Percentiles rank a stretch among this genome's conserved stretches.
phyloP scores from a whole-genome alignment of 169 alveolate genomes.

The Plasmodium malariae region DNA sequence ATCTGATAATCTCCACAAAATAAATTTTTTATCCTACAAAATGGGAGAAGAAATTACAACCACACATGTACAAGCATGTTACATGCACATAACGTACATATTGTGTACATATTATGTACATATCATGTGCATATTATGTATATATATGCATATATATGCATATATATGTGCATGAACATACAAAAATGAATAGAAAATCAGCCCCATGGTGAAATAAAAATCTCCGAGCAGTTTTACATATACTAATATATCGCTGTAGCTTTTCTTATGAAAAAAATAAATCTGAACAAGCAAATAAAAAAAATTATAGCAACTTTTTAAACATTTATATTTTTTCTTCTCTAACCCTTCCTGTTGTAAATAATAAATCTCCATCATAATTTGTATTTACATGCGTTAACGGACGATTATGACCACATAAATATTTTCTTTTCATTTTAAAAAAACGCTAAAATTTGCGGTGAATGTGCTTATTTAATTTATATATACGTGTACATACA shows the following conservation, averaged over 20 bases:
- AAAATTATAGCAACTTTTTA: background rate
- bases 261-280: background rate
- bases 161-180: too few relatives aligned
- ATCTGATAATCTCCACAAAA: slow-evolving; percentile 87
- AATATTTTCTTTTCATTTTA: slow-evolving; percentile 88
- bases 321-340: background rate
- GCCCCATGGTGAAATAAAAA: too few relatives aligned
- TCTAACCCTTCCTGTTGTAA: slow-evolving; percentile 93
- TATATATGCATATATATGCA: too few relatives aligned
- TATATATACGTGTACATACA: background rate
- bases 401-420: slow-evolving; percentile 93
- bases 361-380: slow-evolving; percentile 92
- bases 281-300: background rate
- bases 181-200: too few relatives aligned
- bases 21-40: slow-evolving; percentile 85
- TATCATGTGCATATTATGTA: too few relatives aligned
- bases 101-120: background rate
- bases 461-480: background rate
- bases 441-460: too few relatives aligned
- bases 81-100: background rate
- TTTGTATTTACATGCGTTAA: slow-evolving; percentile 91
- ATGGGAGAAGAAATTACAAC: background rate
- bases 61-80: background rate
- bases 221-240: background rate
- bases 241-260: background rate